Conservation (phyloP, 805 yeast genomes). For the Saccharomyces paradoxus region DNA sequence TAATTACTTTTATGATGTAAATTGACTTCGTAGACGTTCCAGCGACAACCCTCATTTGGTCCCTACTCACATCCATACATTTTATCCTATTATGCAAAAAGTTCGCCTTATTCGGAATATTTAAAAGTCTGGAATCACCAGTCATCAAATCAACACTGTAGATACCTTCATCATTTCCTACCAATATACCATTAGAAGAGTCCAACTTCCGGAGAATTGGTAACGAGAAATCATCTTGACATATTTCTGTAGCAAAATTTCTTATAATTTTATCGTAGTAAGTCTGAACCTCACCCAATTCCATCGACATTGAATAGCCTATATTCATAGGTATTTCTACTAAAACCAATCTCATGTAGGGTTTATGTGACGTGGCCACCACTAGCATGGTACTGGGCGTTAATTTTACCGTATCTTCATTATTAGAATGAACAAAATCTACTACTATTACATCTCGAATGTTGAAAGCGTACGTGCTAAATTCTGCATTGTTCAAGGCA, state of each 20-base stretch:
- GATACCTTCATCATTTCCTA: conserved; percentile 23
- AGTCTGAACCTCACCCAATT: neutral
- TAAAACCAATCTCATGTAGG: conserved; percentile 62
- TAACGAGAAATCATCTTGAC: conserved; percentile 25
- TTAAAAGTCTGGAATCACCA: conserved; percentile 23
- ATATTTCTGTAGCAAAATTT: conserved; percentile 24
- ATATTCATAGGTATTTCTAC: conserved; percentile 35
- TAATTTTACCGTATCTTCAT: neutral
- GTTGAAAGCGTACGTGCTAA: conserved; percentile 51
- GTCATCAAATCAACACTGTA: conserved; percentile 23
- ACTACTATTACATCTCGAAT: conserved; percentile 16
- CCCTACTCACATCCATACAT: conserved; percentile 13
- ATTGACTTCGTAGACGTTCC: conserved; percentile 15
- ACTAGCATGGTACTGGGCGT: conserved; percentile 32
- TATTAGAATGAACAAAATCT: neutral
- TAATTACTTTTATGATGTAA: conserved; percentile 1
- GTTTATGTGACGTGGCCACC: conserved; percentile 70
- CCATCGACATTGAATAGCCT: neutral
- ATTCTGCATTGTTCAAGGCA: conserved; percentile 68
- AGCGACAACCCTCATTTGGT: conserved; percentile 8
- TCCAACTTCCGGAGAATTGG: conserved; percentile 19
- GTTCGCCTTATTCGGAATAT: conserved; percentile 29
- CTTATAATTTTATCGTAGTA: conserved; percentile 21
- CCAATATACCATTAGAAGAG: conserved; percentile 15
- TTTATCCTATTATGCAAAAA: conserved; percentile 24